Percentiles rank a stretch among this genome's conserved stretches.
These are phyloP conservation scores for Coemansia sp. DNA, from an alignment of 192 early-diverging fungal genomes.

Conservation along the genomic window DNA sequence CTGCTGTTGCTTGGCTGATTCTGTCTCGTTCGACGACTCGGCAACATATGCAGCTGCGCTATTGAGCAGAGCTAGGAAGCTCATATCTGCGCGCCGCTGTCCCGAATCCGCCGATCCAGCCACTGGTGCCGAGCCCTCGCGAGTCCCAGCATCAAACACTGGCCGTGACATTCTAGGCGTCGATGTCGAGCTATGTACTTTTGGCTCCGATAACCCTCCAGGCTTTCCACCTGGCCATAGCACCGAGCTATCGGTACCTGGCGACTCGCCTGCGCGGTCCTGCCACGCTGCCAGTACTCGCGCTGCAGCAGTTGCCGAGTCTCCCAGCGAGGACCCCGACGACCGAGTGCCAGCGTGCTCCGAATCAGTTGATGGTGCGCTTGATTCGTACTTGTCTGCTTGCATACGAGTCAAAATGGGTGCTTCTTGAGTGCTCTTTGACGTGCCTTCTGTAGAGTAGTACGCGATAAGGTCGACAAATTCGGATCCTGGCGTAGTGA, in stretches of 20 bases:
- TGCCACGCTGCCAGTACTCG: slow-evolving; percentile 53
- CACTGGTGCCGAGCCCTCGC: slow-evolving; percentile 37
- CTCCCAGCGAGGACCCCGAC: slow-evolving; percentile 41
- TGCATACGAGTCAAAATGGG: slow-evolving; percentile 22
- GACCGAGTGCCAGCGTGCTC: slow-evolving; percentile 34
- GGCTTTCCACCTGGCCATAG: slow-evolving; percentile 14
- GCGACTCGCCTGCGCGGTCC: slow-evolving; percentile 29
- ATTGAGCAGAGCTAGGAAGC: slow-evolving; percentile 44
- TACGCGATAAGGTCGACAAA: slow-evolving; percentile 39
- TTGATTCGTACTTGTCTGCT: slow-evolving; percentile 29
- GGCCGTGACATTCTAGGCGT: slow-evolving; percentile 21
- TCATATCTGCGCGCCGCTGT: slow-evolving; percentile 42
- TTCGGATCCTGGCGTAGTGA: slow-evolving; percentile 19
- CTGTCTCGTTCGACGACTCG: slow-evolving; percentile 23
- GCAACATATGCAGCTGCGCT: slow-evolving; percentile 45
- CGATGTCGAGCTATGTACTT: slow-evolving; percentile 29
- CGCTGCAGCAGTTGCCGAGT: slow-evolving; percentile 46
- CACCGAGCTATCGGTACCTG: slow-evolving; percentile 5
- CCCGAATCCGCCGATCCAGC: slow-evolving; percentile 12
- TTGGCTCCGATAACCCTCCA: slow-evolving; percentile 6
- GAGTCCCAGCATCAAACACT: slow-evolving; percentile 15
- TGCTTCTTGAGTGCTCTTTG: slow-evolving; percentile 13
- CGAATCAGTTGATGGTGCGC: slow-evolving; percentile 39
- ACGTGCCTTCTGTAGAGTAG: slow-evolving; percentile 23
- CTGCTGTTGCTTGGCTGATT: slow-evolving; percentile 7